Base-by-base conservation (phyloP, 1,284 basidiomycete genomes). In the Rhodotorula sp. region DNA sequence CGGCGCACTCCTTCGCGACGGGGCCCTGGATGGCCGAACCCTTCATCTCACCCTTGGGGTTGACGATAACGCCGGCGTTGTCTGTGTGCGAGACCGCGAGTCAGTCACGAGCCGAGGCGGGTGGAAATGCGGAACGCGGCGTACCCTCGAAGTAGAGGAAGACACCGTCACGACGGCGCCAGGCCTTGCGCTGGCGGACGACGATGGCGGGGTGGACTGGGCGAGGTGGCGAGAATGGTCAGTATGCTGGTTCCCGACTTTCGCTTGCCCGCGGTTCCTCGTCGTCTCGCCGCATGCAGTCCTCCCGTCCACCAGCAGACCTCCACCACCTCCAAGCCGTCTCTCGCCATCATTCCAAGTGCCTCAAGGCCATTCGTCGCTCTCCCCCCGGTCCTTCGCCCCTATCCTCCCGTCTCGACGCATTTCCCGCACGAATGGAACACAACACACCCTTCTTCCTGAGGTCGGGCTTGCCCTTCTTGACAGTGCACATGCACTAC, bases 1-100 rank as follows among this genome's bases (percentile, higher is more conserved):
- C 95, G 80, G 94, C 94, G 76, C 80, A 82, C 91, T 93, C 92
- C 87, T 94, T 95, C 83, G 91, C 92, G 70, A 94, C 91, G 60
- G 95, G 96, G 76, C 95, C 95, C 2, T 57, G 94, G 83, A 99
- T 99, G 78, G 94, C 93, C 68, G 91, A 94, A 70, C 95, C 95
- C 87, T 99, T 99, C 95, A 99, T 99, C 86, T 99, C 95, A 80
- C 96, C 95, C 87, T 98, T 98, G 80, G 92, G 91, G 87, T 98
- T 98, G 80, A 56, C 65, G 64, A 69, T 69, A 56, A 69, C 68
- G 54, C 67, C 67, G 48, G 67, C 62, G 58, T 68, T 64, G 51
- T 62, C 59, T 44, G 11, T 15, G 8, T 13, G 11, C 40, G 16
- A 18, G 11, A 44, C 10, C 8, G 40, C 40, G 11, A 44, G 11